Evolutionary conservation across 2,329 filamentous ascomycete genomes (phyloP).

Genomic region (Aureobasidium sp.): DNA sequence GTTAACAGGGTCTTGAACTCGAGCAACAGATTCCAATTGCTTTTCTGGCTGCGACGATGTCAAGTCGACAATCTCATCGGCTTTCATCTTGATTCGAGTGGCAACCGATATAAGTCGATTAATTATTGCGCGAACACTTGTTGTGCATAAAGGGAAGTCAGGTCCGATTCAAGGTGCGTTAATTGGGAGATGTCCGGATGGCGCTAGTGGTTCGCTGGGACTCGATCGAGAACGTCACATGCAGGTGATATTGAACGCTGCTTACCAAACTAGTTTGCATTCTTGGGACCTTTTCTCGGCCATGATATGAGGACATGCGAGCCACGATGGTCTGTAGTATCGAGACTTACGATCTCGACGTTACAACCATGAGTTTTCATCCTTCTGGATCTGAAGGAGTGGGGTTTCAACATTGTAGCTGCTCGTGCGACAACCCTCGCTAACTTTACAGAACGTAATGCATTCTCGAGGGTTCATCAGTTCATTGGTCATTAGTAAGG

Average conservation of each 20-base stretch:
- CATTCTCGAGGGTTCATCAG: no score
- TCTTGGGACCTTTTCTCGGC: neutral
- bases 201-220: conserved; percentile 5
- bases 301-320: no score
- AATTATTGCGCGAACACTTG: neutral
- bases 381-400: no score
- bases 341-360: no score
- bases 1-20: conserved; percentile 13
- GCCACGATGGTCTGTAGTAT: no score
- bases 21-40: conserved; percentile 7
- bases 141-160: conserved; percentile 13
- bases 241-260: neutral
- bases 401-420: no score
- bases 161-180: conserved; percentile 1
- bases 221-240: neutral
- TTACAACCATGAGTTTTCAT: no score
- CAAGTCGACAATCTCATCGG: neutral
- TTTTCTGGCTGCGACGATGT: conserved; percentile 1
- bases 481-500: no score
- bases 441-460: no score
- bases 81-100: neutral
- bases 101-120: neutral
- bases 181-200: conserved; percentile 1
- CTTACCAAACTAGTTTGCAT: neutral
- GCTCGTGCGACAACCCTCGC: no score